phyloP scores from a whole-genome alignment of 2,329 filamentous ascomycete genomes.

The Diaporthe longicolla region DNA sequence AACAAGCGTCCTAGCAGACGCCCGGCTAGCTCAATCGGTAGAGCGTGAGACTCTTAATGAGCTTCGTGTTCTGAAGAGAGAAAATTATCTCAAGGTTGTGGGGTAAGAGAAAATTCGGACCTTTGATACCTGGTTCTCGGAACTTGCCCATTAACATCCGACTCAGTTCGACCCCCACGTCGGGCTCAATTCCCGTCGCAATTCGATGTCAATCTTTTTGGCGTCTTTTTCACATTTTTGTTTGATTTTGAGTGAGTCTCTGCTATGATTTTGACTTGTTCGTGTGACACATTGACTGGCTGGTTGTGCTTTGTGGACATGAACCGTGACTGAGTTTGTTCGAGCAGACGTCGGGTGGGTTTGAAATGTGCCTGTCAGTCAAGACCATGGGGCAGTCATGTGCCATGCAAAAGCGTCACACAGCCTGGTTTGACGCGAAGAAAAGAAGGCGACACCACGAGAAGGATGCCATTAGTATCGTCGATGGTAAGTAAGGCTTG shows the following conservation, averaged over 20 bases:
- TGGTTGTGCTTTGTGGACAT: neutral
- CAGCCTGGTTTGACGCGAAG: too few relatives aligned
- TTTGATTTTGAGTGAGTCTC: neutral
- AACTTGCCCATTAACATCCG: constrained; percentile 14
- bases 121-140: neutral
- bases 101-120: constrained; percentile 30
- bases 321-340: too few relatives aligned
- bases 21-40: constrained; percentile 79
- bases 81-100: constrained; percentile 38
- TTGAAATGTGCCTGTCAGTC: too few relatives aligned
- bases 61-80: constrained; percentile 13
- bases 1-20: constrained; percentile 44
- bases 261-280: neutral
- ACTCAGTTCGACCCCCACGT: constrained; percentile 47
- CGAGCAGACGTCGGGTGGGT: too few relatives aligned
- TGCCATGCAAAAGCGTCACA: neutral
- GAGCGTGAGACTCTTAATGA: constrained; percentile 79
- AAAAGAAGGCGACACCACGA: neutral
- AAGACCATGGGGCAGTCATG: neutral
- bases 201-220: constrained; percentile 26
- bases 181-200: constrained; percentile 47
- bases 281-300: too few relatives aligned
- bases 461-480: neutral
- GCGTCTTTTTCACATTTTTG: neutral
- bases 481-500: neutral